These are phyloP conservation scores for Ophiostoma novo-ulmi DNA, from an alignment of 2,329 filamentous ascomycete genomes.

Conservation along the genomic window DNA sequence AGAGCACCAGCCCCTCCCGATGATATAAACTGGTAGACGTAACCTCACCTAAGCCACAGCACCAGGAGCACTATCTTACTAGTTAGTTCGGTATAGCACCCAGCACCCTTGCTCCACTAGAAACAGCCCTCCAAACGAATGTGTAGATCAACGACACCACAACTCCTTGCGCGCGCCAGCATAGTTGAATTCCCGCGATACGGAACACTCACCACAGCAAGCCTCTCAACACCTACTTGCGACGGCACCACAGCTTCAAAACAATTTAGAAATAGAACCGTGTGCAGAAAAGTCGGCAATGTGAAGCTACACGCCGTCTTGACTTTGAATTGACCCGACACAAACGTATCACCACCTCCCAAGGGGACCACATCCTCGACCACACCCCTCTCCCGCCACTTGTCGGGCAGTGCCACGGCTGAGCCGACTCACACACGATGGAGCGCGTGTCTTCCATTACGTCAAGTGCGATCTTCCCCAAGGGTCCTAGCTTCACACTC, in stretches of 20 bases:
- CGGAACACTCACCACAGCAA: background rate
- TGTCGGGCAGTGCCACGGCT: background rate
- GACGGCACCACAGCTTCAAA: background rate
- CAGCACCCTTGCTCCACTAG: background rate
- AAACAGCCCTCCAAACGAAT: background rate
- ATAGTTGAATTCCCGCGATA: background rate
- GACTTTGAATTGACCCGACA: background rate
- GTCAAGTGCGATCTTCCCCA: conserved; percentile 66
- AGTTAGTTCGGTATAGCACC: background rate
- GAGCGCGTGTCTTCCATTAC: conserved; percentile 41
- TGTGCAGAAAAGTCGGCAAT: background rate
- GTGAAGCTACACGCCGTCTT: background rate
- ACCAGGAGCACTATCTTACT: background rate
- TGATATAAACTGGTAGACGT: background rate
- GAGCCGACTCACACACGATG: conserved; percentile 31
- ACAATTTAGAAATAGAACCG: no score
- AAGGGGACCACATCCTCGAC: background rate
- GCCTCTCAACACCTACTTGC: background rate
- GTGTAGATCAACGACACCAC: conserved; percentile 10
- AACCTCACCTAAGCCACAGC: conserved; percentile 18
- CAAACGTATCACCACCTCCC: background rate
- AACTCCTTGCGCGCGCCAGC: background rate
- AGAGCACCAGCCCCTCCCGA: conserved; percentile 9
- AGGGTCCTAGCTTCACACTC: conserved; percentile 76
- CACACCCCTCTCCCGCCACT: background rate